Conservation (phyloP, 768 basidiomycete species). For the Trametes cinnabarina region DNA sequence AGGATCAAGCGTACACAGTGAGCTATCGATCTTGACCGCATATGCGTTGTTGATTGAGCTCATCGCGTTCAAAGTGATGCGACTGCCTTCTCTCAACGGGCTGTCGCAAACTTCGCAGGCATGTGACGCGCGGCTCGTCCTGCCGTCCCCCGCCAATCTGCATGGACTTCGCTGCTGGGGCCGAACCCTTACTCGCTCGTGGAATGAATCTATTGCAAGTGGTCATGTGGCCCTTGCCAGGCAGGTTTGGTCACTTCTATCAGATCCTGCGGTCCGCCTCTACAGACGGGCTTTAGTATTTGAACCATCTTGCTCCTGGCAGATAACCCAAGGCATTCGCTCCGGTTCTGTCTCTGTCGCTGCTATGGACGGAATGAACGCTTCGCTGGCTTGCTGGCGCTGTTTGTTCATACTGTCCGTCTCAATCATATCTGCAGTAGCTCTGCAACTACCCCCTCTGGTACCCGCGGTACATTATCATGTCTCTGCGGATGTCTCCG, state of each 20-base stretch:
- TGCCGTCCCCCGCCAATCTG: not conserved
- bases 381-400: no score
- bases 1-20: no score
- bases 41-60: no score
- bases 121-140: not conserved
- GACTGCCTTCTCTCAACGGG: not conserved
- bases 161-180: not conserved
- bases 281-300: not conserved
- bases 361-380: no score
- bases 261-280: not conserved
- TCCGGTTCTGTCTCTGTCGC: no score
- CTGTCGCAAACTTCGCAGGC: not conserved
- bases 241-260: not conserved
- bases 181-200: not conserved
- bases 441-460: conserved; percentile 8
- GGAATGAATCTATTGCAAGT: not conserved
- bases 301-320: not conserved
- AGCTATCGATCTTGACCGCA: no score
- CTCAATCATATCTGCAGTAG: not conserved
- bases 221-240: not conserved
- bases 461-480: conserved; percentile 21
- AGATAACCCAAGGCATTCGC: no score
- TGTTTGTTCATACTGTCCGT: no score
- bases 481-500: not conserved
- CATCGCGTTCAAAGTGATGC: no score